These are phyloP conservation scores for Colletotrichum sp. DNA, from an alignment of 2,329 filamentous ascomycete genomes.

Conservation along the genomic window DNA sequence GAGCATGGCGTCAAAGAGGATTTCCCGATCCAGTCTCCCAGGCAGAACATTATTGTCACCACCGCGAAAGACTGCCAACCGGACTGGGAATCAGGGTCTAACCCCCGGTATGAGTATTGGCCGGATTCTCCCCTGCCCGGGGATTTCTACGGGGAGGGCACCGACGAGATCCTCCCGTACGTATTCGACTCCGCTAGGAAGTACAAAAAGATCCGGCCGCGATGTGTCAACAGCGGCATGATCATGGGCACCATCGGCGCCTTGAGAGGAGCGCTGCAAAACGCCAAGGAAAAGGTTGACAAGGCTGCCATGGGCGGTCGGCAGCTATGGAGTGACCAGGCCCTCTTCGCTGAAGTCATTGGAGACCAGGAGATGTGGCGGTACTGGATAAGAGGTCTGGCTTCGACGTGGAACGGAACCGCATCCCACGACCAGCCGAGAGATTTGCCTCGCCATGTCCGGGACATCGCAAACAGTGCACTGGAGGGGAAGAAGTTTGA, in stretches of 20 bases:
- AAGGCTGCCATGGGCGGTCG: slow-evolving; percentile 29
- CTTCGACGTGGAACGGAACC: slow-evolving; percentile 36
- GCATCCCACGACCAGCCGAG: slow-evolving; percentile 15
- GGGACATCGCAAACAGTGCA: slow-evolving; percentile 30
- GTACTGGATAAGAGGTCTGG: slow-evolving; percentile 33
- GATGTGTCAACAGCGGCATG: slow-evolving; percentile 40
- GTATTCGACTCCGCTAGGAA: slow-evolving; percentile 36
- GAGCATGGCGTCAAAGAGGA: not conserved
- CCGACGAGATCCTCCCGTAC: slow-evolving; percentile 30
- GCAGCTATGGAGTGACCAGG: slow-evolving; percentile 44
- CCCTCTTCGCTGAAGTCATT: slow-evolving; percentile 41
- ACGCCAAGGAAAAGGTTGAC: slow-evolving; percentile 34
- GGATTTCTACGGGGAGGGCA: slow-evolving; percentile 37
- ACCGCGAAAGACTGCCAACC: slow-evolving; percentile 41
- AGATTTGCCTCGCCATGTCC: slow-evolving; percentile 22
- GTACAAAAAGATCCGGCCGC: slow-evolving; percentile 35
- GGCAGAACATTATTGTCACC: slow-evolving; percentile 37
- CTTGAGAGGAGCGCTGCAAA: slow-evolving; percentile 27
- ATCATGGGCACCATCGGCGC: slow-evolving; percentile 39
- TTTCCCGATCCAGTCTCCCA: slow-evolving; percentile 35
- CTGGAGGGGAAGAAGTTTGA: slow-evolving; percentile 34
- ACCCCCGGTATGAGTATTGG: slow-evolving; percentile 41
- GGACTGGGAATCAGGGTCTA: slow-evolving; percentile 34
- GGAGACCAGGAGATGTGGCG: slow-evolving; percentile 44
- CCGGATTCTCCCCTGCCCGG: slow-evolving; percentile 36